Evolutionary conservation across 2,329 filamentous ascomycete genomes (phyloP).

Genomic region (Aureobasidium sp.): DNA sequence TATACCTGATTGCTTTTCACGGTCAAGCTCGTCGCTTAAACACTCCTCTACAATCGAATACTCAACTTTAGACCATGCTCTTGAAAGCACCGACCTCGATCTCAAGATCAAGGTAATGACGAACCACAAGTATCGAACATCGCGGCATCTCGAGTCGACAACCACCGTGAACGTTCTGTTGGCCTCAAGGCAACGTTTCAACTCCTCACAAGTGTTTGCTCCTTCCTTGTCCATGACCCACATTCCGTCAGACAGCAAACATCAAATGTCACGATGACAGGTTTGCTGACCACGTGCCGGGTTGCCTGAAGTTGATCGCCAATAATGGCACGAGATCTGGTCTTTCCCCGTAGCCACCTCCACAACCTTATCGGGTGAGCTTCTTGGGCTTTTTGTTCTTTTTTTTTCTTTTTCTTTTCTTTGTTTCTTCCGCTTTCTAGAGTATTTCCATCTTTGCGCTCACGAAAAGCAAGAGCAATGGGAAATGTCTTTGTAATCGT

Average conservation of each 20-base stretch:
- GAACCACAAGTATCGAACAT: neutral
- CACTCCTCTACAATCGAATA: neutral
- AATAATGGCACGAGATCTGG: neutral
- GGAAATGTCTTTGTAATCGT: no score
- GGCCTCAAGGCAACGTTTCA: neutral
- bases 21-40: neutral
- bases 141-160: neutral
- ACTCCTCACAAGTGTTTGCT: neutral
- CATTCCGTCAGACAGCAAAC: neutral
- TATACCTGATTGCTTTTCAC: neutral
- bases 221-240: neutral
- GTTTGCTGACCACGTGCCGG: neutral
- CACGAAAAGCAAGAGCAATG: neutral
- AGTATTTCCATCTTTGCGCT: no score
- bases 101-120: neutral
- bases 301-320: neutral
- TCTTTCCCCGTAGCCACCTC: neutral
- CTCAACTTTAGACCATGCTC: neutral
- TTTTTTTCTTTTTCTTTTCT: neutral
- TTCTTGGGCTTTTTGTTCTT: neutral
- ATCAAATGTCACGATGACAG: neutral
- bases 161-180: no score
- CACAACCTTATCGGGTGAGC: slow-evolving; percentile 7
- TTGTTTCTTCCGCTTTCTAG: no score
- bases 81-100: neutral